Percentiles rank a stretch among this genome's conserved stretches.
Evolutionary conservation across 2,329 filamentous ascomycete species (phyloP).

Genomic region (Arthrobotrys sphaeroides): DNA sequence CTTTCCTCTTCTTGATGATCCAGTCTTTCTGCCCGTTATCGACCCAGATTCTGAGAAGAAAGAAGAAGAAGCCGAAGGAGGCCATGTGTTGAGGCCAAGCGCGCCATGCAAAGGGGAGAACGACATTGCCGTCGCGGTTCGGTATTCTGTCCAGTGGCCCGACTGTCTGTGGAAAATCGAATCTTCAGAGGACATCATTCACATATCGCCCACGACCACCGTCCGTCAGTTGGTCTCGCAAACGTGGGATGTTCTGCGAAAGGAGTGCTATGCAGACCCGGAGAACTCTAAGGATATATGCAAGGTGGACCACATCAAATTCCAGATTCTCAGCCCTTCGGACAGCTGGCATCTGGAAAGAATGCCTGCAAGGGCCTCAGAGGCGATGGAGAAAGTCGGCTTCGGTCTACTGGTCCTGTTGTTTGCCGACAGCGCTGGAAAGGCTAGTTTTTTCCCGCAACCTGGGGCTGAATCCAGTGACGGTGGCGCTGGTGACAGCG

Average conservation of each 20-base stretch:
- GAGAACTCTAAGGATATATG: not conserved
- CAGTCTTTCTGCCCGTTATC: not conserved
- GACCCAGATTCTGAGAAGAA: no score
- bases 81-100: not conserved
- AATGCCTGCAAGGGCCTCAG: no score
- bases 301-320: not conserved
- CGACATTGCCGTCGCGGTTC: not conserved
- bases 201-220: not conserved
- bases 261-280: not conserved
- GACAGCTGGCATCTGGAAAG: no score
- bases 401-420: no score
- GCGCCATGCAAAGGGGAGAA: not conserved
- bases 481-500: no score
- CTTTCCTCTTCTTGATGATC: not conserved
- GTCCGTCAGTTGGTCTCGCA: not conserved
- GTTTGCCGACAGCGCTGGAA: no score
- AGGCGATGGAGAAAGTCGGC: no score
- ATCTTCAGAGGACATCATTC: not conserved
- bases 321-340: not conserved
- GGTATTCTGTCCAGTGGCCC: not conserved
- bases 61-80: not conserved
- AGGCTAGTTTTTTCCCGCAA: no score
- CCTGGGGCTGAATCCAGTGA: no score
- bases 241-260: not conserved
- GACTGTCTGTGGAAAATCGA: not conserved